A percentile compares a stretch with the other conserved stretches of the same genome.
These are phyloP conservation scores for Corynascus novoguineensis DNA, from an alignment of 495 filamentous ascomycete species.

Conservation along the genomic window DNA sequence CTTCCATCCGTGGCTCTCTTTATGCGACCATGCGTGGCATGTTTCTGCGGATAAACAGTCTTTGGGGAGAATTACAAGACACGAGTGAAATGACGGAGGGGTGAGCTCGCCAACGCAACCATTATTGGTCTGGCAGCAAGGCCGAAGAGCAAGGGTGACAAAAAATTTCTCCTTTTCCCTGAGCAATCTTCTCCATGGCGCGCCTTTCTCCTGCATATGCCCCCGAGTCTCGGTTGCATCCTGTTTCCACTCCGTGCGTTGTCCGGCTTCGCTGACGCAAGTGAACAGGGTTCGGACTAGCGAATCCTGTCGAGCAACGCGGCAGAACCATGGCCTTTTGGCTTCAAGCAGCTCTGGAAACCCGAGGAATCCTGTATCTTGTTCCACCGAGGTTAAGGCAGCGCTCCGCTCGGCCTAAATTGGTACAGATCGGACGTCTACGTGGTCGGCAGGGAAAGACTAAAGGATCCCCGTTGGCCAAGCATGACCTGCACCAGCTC, in stretches of 20 bases:
- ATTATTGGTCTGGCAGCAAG: not conserved
- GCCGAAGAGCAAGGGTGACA: not conserved
- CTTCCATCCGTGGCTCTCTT: not conserved
- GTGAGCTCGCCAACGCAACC: not conserved
- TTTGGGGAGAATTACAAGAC: not conserved
- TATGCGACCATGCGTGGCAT: constrained; percentile 10
- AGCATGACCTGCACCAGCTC: not conserved
- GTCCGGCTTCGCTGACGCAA: constrained; percentile 16
- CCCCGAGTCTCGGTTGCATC: constrained; percentile 8
- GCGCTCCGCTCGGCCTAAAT: not conserved
- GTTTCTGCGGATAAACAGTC: constrained; percentile 9
- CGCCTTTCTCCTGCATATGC: constrained; percentile 10
- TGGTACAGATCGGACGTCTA: not conserved
- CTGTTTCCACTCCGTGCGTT: constrained; percentile 9
- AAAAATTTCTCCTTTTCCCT: not conserved
- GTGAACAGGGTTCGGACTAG: constrained; percentile 6
- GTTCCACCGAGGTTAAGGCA: not conserved
- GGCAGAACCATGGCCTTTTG: constrained; percentile 2
- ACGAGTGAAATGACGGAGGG: not conserved
- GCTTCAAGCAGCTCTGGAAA: not conserved
- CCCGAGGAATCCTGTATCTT: not conserved
- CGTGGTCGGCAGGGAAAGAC: not conserved
- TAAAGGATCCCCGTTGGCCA: not conserved
- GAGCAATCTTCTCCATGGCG: constrained; percentile 5
- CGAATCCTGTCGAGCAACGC: not conserved